phyloP scores from a whole-genome alignment of 2,329 filamentous ascomycete species.

The Fusarium staphyleae region DNA sequence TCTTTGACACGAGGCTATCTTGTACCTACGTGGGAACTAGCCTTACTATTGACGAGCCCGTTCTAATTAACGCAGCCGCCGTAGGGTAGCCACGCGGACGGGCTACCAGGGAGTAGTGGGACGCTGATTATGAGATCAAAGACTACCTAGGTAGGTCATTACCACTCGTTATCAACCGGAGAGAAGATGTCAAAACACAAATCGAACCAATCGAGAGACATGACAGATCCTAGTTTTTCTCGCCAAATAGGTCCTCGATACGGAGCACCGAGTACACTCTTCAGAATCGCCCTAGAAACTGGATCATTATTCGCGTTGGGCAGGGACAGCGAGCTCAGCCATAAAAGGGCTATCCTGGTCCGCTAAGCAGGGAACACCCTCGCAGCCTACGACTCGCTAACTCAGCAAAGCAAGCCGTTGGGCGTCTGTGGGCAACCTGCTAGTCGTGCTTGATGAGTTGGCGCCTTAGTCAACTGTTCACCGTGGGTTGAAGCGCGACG shows the following conservation, averaged over 20 bases:
- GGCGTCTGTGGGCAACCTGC: constrained; percentile 10
- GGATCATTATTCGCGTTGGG: constrained; percentile 34
- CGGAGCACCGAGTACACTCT: background rate
- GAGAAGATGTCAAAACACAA: background rate
- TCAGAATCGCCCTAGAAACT: constrained; percentile 28
- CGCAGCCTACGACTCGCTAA: constrained; percentile 16
- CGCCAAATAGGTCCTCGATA: too few relatives aligned
- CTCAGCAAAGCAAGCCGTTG: constrained; percentile 6
- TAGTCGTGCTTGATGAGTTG: constrained; percentile 28
- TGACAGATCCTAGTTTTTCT: constrained; percentile 5
- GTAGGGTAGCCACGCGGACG: constrained; percentile 3
- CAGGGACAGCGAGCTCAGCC: constrained; percentile 25
- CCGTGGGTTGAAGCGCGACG: constrained; percentile 5
- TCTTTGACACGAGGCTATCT: constrained; percentile 7
- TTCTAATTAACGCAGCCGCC: constrained; percentile 2
- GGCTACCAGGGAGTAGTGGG: constrained; percentile 8
- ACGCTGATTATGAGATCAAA: constrained; percentile 2
- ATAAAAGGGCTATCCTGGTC: constrained; percentile 31
- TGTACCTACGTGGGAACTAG: constrained; percentile 17
- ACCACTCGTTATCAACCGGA: constrained; percentile 5
- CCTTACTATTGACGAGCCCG: constrained; percentile 13
- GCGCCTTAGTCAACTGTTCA: constrained; percentile 11
- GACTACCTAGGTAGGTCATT: background rate
- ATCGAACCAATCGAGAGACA: background rate
- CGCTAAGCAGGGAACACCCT: constrained; percentile 21